Percentiles rank a stretch among this genome's conserved stretches.
Evolutionary conservation across 805 yeast species (phyloP).

Genomic region (Saccharomycopsis oosterbeekiorum): DNA sequence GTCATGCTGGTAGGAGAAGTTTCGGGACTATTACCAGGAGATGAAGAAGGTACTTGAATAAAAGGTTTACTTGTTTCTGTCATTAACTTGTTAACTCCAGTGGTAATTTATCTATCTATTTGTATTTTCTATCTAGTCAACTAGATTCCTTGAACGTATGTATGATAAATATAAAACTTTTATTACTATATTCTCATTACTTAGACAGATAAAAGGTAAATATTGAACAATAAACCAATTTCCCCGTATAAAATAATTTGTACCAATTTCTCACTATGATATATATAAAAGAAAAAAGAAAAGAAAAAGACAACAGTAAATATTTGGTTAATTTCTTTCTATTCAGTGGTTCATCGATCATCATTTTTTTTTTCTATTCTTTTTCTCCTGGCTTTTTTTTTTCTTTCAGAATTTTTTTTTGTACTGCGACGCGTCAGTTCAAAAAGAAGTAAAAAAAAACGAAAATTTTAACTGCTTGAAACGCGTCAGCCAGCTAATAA

Average conservation of each 20-base stretch:
- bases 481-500: neutral
- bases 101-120: neutral
- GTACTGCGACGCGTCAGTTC: neutral
- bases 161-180: no score
- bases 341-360: no score
- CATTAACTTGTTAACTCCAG: neutral
- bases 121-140: no score
- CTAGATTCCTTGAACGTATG: neutral
- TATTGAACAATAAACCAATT: no score
- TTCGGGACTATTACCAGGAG: conserved; percentile 6
- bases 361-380: neutral
- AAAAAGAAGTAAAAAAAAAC: conserved; percentile 5
- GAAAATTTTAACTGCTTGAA: neutral
- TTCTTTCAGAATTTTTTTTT: neutral
- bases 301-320: neutral
- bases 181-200: neutral
- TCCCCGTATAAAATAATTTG: neutral
- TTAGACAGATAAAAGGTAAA: neutral
- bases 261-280: no score
- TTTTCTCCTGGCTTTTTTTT: conserved; percentile 1
- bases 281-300: no score
- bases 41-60: conserved; percentile 16
- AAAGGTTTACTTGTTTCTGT: conserved; percentile 6
- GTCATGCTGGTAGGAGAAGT: neutral
- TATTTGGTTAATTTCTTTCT: neutral